Evolutionary conservation across 1,284 basidiomycete genomes (phyloP).

Genomic region (Meira nashicola): DNA sequence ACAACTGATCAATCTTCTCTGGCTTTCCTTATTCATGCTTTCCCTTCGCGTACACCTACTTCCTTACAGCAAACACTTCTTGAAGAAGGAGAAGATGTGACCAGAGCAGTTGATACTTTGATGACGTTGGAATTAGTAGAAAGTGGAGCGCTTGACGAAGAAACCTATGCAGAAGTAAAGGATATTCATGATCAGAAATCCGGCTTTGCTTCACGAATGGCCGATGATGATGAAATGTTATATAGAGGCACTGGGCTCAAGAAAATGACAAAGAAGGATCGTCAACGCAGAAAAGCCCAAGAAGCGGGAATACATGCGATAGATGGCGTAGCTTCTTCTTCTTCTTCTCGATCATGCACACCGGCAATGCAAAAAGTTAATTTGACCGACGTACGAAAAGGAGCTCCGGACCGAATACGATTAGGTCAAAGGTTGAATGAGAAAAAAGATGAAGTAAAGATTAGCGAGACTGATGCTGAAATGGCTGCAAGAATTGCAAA

Average conservation of each 20-base stretch:
- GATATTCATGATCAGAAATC: background rate
- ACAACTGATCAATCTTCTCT: slow-evolving; percentile 7
- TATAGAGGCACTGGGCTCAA: slow-evolving; percentile 22
- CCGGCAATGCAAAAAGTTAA: slow-evolving; percentile 7
- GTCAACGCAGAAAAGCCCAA: slow-evolving; percentile 17
- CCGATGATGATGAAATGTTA: slow-evolving; percentile 34
- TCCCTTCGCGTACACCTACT: slow-evolving; percentile 25
- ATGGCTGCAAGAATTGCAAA: slow-evolving; percentile 23
- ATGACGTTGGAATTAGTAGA: slow-evolving; percentile 39
- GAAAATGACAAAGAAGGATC: slow-evolving; percentile 24
- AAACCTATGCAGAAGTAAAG: background rate
- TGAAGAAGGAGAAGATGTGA: slow-evolving; percentile 28
- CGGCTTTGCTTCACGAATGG: slow-evolving; percentile 4
- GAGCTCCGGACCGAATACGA: slow-evolving; percentile 12
- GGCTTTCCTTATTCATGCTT: slow-evolving; percentile 31
- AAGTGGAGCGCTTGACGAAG: slow-evolving; percentile 20
- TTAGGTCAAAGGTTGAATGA: background rate
- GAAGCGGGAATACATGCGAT: background rate
- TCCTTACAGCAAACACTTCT: slow-evolving; percentile 31
- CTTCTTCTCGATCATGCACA: background rate
- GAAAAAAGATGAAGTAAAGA: background rate
- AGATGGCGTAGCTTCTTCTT: background rate
- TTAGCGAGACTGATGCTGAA: slow-evolving; percentile 21
- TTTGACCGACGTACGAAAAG: slow-evolving; percentile 41
- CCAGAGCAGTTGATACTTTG: slow-evolving; percentile 33